Base-by-base conservation (phyloP, 2,329 filamentous ascomycete species). In the Xylaria sp. region DNA sequence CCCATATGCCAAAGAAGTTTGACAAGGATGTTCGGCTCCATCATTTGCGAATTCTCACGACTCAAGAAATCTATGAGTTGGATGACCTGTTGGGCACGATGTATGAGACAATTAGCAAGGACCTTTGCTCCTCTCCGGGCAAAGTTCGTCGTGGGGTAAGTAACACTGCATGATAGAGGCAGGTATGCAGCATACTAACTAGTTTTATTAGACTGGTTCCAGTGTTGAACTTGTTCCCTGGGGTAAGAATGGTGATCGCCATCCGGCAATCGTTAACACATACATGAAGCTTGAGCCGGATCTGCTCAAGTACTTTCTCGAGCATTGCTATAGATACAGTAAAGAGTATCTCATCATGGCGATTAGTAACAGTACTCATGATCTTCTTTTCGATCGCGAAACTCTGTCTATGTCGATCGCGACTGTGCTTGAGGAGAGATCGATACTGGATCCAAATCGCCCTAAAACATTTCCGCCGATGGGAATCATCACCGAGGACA, bases 251-350 rank as follows among this genome's bases (percentile, higher is more conserved):
- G 73, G 75, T 5, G 71, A 72, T 10, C 75, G 75, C 12, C 79
- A 81, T 61, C 69, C 72, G 18, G 68, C 67, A 16, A 78, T 81
- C 44, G 77, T 82, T 25, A 74, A 73, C 18, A 83, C 82, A 0
- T 78, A 82, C 68, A 74, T 84, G 72, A 88, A 87, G 77, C 79
- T 88, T 8, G 79, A 81, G 4, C 86, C 86, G 0, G 76, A 80
- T 12, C 80, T 85, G 63, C 79, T 88, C n/a, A 81, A 86, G 70
- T 78, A 83, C 68, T 81, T 87, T 65, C 80, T 87, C 51, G 80
- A 83, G 32, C 81, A 83, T 62, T 81, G 81, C 21, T 83, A 84
- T 73, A 81, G 78, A 62, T 85, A 84, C 51, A 82, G 82, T 25
- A 83, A 82, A 57, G 78, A 77, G 35, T 82, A 82, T 10, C 81